Base-by-base conservation (phyloP, 495 filamentous ascomycete genomes). In the Parathielavia hyrcaniae region DNA sequence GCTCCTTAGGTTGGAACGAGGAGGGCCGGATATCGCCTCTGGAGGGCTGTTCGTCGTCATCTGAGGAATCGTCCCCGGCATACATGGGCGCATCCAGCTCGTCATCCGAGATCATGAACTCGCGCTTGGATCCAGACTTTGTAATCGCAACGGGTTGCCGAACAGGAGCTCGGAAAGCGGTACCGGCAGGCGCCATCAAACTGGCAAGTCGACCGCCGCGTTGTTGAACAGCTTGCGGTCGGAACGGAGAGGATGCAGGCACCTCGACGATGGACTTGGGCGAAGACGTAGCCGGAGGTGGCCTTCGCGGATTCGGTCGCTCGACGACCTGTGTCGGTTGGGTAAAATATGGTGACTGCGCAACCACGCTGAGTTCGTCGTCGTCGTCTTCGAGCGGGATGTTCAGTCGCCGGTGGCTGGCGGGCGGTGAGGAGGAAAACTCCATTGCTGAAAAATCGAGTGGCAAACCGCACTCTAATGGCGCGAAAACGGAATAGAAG, bases 121-220 rank as follows among this genome's bases (percentile, higher is more conserved):
- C 66, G 35, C 59, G 58, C 36, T 71, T 71, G 16, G 56, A 19
- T 1, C 40, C 56, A 3, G n/a, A 49, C 57, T 49, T 54, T 39
- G 41, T 23, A 36, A 53, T 61, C 35, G 38, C 41, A 44, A 44
- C 23, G 45, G 58, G 52, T 38, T 54, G 59, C 26, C 53, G 54
- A 26, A 62, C 52, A 10, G 65, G 89, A 45, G 81, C 76, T 43
- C 79, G 80, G 63, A 86, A 91, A 16, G 74, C 70, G 6, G 90
- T 95, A 13, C 91, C 91, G 43, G 84, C 82, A 17, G 91, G 91
- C 9, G 88, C 88, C 78, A 95, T 87, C 14, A 78, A 48, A 53
- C 68, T 84, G 11, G 81, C 81, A 17, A 90, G 40, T 57, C 68
- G 71, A 20, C 68, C 68, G 7, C 54, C 59, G 26, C 54, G 61